Evolutionary conservation across 1,284 basidiomycete genomes (phyloP).

Genomic region (Ustilago tritici): DNA sequence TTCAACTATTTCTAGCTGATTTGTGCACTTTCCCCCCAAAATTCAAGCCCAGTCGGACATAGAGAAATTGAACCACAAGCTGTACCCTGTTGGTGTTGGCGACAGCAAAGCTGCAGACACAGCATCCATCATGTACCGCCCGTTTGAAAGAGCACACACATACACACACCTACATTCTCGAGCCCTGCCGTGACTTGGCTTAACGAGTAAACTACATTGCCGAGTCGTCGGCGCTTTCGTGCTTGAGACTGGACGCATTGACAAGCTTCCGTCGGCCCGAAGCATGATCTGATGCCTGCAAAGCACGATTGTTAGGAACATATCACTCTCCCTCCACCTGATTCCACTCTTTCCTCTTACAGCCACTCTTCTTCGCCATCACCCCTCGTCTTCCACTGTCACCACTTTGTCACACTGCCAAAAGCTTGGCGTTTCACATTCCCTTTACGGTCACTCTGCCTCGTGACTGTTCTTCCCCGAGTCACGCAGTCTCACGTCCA

Average conservation of each 20-base stretch:
- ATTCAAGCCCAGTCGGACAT: constrained; percentile 11
- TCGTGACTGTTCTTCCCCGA: not conserved
- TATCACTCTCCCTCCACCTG: not conserved
- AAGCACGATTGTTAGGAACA: not conserved
- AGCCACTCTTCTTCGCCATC: not conserved
- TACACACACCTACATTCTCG: not conserved
- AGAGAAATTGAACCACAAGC: not conserved
- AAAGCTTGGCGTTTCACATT: not conserved
- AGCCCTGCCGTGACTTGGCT: not conserved
- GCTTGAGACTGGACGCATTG: too few species aligned
- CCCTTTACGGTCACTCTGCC: constrained; percentile 8
- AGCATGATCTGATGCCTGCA: too few species aligned
- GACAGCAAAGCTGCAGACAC: not conserved
- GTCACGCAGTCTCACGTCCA: not conserved
- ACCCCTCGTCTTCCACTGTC: not conserved
- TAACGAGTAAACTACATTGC: not conserved
- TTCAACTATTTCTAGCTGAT: not conserved
- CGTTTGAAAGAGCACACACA: not conserved
- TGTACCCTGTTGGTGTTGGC: not conserved
- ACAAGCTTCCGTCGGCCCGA: too few species aligned
- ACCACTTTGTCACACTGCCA: not conserved
- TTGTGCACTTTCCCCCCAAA: constrained; percentile 1
- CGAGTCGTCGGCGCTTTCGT: too few species aligned
- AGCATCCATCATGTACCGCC: not conserved
- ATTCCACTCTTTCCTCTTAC: constrained; percentile 7